phyloP scores from a whole-genome alignment of 306 rosid genomes.

The Crataegus laevigata region DNA sequence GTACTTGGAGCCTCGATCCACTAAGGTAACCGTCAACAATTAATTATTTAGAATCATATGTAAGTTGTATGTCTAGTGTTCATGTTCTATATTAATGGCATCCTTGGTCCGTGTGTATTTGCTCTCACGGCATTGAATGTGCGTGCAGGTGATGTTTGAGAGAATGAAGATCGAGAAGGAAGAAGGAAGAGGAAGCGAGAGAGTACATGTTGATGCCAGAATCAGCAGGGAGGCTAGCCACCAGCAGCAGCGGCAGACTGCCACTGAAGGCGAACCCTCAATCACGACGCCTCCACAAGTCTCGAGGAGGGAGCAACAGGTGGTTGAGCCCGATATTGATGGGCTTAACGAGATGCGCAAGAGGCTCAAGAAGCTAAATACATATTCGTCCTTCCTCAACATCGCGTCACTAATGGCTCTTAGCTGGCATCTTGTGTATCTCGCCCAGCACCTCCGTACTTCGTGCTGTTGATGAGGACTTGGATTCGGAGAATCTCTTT shows the following conservation, averaged over 20 bases:
- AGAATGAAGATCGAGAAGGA: constrained; percentile 64
- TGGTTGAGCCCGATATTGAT: constrained; percentile 22
- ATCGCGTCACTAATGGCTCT: constrained; percentile 53
- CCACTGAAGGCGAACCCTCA: neutral
- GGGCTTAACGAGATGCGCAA: constrained; percentile 19
- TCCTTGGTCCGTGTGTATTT: neutral
- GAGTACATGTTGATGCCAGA: constrained; percentile 13
- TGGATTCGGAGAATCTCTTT: neutral
- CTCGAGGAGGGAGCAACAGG: constrained; percentile 13
- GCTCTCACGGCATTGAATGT: neutral
- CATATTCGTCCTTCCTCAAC: constrained; percentile 50
- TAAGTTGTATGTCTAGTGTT: no score
- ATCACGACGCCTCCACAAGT: neutral
- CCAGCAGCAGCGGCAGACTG: constrained; percentile 3
- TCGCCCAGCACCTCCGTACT: constrained; percentile 30
- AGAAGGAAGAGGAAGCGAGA: constrained; percentile 71
- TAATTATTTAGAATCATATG: neutral
- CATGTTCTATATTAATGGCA: no score
- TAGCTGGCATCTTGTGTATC: constrained; percentile 59
- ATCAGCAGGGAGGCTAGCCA: neutral
- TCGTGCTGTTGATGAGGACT: neutral
- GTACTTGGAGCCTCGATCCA: constrained; percentile 77
- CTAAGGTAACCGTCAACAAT: constrained; percentile 34
- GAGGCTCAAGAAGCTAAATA: constrained; percentile 59
- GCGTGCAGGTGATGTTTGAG: constrained; percentile 60